Conservation (phyloP, 768 basidiomycete genomes). For the Mycena venus region DNA sequence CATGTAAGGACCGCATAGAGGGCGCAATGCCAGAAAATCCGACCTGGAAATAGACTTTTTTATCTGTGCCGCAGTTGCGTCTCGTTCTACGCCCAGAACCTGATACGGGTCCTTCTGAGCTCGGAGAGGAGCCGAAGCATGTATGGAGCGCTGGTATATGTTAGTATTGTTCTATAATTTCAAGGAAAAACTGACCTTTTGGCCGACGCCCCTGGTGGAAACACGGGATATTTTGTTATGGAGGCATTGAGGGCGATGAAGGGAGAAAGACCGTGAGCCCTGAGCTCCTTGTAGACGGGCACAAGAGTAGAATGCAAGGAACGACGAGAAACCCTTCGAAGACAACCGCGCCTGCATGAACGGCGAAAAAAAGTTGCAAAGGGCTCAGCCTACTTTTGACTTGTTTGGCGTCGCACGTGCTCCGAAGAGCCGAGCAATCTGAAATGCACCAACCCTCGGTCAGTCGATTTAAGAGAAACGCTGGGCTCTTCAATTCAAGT, state of each 20-base stretch:
- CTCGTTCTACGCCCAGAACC: conserved; percentile 89
- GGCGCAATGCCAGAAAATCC: conserved; percentile 46
- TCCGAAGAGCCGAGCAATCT: too few species aligned
- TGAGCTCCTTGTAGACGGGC: conserved; percentile 51
- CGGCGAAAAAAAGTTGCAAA: neutral
- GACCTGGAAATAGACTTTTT: conserved; percentile 98
- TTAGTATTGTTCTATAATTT: conserved; percentile 14
- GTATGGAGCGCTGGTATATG: conserved; percentile 75
- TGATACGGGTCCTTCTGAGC: conserved; percentile 88
- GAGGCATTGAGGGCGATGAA: conserved; percentile 54
- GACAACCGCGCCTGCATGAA: conserved; percentile 67
- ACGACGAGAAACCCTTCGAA: conserved; percentile 64
- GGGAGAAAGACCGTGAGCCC: conserved; percentile 53
- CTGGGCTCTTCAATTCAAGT: too few species aligned
- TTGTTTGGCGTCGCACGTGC: conserved; percentile 1
- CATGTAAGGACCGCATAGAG: conserved; percentile 28
- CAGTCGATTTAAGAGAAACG: too few species aligned
- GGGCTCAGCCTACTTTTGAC: neutral
- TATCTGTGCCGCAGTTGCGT: conserved; percentile 88
- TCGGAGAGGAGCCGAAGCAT: conserved; percentile 70
- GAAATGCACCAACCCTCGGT: too few species aligned
- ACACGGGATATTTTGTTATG: conserved; percentile 38
- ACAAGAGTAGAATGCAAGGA: conserved; percentile 71
- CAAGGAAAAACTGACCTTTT: conserved; percentile 54
- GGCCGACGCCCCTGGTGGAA: conserved; percentile 44